phyloP scores from a whole-genome alignment of 371 early-diverging fungal species.

The Mortierella polycephala region DNA sequence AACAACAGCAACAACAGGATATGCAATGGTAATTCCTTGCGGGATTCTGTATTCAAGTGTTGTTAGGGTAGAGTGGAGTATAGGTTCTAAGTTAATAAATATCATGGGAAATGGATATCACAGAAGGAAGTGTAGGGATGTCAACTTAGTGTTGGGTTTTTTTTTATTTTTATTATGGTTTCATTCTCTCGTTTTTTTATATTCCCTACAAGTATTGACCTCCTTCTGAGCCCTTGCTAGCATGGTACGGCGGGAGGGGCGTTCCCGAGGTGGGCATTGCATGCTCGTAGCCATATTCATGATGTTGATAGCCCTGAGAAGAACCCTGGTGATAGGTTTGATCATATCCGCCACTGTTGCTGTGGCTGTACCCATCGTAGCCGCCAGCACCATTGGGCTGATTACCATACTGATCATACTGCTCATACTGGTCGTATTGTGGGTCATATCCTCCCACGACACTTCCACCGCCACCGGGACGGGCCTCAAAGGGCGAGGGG shows the following conservation, averaged over 20 bases:
- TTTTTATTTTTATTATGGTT: background rate
- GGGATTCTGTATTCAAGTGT: too few species aligned
- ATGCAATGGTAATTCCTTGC: background rate
- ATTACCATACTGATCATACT: conserved; percentile 11
- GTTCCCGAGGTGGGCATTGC: conserved; percentile 22
- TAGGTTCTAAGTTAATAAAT: too few species aligned
- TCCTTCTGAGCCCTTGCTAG: conserved; percentile 13
- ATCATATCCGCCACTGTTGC: conserved; percentile 22
- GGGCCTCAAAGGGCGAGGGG: conserved; percentile 36
- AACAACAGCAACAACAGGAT: background rate
- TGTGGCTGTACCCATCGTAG: conserved; percentile 10
- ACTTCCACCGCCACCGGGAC: conserved; percentile 39
- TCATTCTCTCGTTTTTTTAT: background rate
- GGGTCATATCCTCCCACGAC: conserved; percentile 46
- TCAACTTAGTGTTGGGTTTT: background rate
- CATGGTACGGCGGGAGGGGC: conserved; percentile 16
- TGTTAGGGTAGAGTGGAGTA: too few species aligned
- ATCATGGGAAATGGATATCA: background rate
- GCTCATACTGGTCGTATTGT: conserved; percentile 41
- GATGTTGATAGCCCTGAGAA: conserved; percentile 18
- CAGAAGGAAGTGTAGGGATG: background rate
- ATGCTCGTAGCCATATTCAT: conserved; percentile 44
- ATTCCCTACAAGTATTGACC: conserved; percentile 38
- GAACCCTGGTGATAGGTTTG: conserved; percentile 3
- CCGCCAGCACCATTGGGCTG: conserved; percentile 13